Evolutionary conservation across 805 yeast genomes (phyloP).

Genomic region (Ogataea pini): DNA sequence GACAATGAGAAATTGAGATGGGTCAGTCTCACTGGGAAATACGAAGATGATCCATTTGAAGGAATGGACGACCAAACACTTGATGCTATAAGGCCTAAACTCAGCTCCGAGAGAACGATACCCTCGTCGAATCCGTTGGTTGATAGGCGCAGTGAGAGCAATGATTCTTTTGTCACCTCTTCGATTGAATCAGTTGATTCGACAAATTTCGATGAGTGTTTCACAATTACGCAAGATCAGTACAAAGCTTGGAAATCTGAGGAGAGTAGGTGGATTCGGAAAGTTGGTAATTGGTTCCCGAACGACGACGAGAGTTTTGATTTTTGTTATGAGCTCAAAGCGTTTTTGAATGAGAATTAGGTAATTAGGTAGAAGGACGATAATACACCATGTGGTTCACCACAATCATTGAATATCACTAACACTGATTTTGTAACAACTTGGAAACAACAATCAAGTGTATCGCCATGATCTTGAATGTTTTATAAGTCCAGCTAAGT

Average conservation of each 20-base stretch:
- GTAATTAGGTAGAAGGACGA: constrained; percentile 26
- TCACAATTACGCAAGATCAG: constrained; percentile 29
- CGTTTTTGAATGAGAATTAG: constrained; percentile 30
- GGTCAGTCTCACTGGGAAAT: constrained; percentile 50
- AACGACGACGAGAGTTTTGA: constrained; percentile 27
- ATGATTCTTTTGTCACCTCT: not conserved
- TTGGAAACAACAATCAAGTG: too few relatives aligned
- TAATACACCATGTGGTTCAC: constrained; percentile 16
- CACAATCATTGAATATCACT: too few relatives aligned
- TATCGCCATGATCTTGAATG: too few relatives aligned
- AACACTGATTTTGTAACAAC: not conserved
- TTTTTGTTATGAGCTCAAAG: constrained; percentile 35
- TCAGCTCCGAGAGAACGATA: not conserved
- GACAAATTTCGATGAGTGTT: constrained; percentile 17
- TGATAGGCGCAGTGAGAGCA: not conserved
- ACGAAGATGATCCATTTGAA: constrained; percentile 47
- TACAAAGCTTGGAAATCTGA: constrained; percentile 34
- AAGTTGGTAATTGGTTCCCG: constrained; percentile 40
- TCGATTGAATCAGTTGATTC: not conserved
- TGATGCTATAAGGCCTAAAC: constrained; percentile 1
- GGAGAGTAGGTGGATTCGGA: constrained; percentile 37
- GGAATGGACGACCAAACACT: constrained; percentile 46
- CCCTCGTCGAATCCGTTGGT: not conserved
- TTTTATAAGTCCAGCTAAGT: too few relatives aligned
- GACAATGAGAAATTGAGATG: constrained; percentile 59